Evolutionary conservation across 2,329 filamentous ascomycete species (phyloP).

Genomic region (Scedosporium dehoogii): DNA sequence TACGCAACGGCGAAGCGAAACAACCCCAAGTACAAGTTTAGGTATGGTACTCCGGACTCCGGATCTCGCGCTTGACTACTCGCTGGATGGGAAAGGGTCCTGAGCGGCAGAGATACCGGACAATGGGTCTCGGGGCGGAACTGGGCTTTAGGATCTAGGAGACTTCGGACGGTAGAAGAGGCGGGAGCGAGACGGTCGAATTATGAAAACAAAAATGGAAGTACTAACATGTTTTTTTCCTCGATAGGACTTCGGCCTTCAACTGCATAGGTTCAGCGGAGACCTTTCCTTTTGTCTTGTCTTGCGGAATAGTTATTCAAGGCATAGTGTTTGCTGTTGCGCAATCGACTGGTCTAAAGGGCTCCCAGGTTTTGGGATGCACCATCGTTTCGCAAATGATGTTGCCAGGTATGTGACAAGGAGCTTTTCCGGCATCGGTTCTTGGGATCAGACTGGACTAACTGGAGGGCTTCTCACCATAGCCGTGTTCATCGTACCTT

Average conservation of each 20-base stretch:
- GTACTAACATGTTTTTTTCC: constrained; percentile 11
- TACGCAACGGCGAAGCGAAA: constrained; percentile 35
- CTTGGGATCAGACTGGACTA: constrained; percentile 13
- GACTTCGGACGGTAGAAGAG: background rate
- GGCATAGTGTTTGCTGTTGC: constrained; percentile 45
- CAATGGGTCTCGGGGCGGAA: too few relatives aligned
- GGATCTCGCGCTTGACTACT: too few relatives aligned
- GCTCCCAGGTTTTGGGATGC: constrained; percentile 42
- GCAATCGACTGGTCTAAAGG: constrained; percentile 44
- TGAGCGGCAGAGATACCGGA: too few relatives aligned
- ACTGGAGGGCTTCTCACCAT: constrained; percentile 7
- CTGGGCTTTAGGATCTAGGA: too few relatives aligned
- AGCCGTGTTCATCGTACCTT: constrained; percentile 60
- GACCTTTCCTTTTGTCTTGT: constrained; percentile 45
- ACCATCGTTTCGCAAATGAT: constrained; percentile 44
- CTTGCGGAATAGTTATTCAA: constrained; percentile 47
- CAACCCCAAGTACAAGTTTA: constrained; percentile 28
- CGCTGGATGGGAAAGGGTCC: too few relatives aligned
- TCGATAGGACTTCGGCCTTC: constrained; percentile 22
- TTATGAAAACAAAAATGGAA: background rate
- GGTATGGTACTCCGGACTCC: constrained; percentile 20
- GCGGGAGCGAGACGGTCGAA: background rate
- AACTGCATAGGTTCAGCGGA: constrained; percentile 36
- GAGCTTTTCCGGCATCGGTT: background rate
- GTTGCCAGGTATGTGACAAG: constrained; percentile 41